These are phyloP conservation scores for Gastrolobium villosum DNA, from an alignment of 306 rosid genomes.

Conservation along the genomic window DNA sequence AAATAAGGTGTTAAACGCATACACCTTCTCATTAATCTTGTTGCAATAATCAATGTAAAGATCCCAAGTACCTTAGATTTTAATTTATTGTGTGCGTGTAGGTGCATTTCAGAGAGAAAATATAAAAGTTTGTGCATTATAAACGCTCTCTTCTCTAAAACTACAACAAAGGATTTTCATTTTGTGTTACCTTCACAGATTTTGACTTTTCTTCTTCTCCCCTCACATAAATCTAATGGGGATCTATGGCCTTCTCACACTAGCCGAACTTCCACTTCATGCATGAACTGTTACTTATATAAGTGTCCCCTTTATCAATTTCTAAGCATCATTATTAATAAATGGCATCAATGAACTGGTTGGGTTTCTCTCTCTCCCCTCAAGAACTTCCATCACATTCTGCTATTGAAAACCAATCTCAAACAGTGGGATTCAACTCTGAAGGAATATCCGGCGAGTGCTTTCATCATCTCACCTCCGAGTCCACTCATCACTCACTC, in stretches of 20 bases:
- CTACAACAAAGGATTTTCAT: background rate
- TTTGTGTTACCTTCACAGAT: conserved; percentile 13
- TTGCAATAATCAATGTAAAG: conserved; percentile 32
- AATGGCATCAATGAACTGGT: conserved; percentile 77
- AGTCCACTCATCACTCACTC: conserved; percentile 55
- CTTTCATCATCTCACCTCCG: conserved; percentile 62
- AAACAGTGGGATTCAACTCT: conserved; percentile 54
- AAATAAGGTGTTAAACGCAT: background rate
- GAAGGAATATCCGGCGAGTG: conserved; percentile 56
- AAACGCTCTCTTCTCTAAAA: conserved; percentile 42
- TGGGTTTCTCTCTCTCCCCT: conserved; percentile 78
- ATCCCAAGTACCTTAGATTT: conserved; percentile 36
- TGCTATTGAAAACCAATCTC: conserved; percentile 45
- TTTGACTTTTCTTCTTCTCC: conserved; percentile 57
- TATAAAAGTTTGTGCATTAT: conserved; percentile 36
- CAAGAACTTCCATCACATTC: conserved; percentile 57
- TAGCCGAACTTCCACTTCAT: conserved; percentile 39
- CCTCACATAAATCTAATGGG: background rate
- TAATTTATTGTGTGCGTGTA: conserved; percentile 35
- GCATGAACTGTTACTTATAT: conserved; percentile 41
- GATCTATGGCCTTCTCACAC: conserved; percentile 24
- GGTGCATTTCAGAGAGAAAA: conserved; percentile 7
- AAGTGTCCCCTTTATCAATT: background rate
- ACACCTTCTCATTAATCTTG: conserved; percentile 44
- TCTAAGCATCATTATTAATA: background rate